A percentile compares a stretch with the other conserved stretches of the same genome.
phyloP scores from a whole-genome alignment of 768 basidiomycete species.

The Suillus variegatus region DNA sequence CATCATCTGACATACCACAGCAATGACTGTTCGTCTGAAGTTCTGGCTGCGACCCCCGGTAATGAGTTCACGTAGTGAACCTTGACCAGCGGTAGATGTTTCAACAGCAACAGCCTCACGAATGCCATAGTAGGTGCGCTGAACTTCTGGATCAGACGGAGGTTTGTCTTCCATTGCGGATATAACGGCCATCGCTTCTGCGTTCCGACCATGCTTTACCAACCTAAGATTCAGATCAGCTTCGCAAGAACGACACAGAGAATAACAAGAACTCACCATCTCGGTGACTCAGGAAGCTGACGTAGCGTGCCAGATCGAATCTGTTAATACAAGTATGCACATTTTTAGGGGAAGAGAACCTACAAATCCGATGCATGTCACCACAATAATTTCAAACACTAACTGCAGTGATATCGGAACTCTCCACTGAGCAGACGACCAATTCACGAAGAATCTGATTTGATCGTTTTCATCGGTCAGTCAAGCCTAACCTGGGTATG shows the following conservation, averaged over 20 bases:
- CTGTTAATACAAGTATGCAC: background rate
- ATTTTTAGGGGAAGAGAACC: slow-evolving; percentile 12
- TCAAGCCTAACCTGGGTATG: background rate
- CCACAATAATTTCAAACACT: slow-evolving; percentile 39
- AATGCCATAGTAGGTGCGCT: slow-evolving; percentile 38
- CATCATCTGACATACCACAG: slow-evolving; percentile 24
- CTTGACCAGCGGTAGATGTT: slow-evolving; percentile 9
- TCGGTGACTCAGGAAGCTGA: slow-evolving; percentile 37
- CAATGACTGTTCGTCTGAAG: slow-evolving; percentile 30
- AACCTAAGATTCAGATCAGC: slow-evolving; percentile 28
- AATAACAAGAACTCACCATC: slow-evolving; percentile 23
- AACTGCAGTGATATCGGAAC: slow-evolving; percentile 42
- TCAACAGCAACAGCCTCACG: slow-evolving; percentile 38
- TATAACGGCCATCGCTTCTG: slow-evolving; percentile 36
- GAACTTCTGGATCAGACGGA: slow-evolving; percentile 32
- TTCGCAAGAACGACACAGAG: background rate
- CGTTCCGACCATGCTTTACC: slow-evolving; percentile 35
- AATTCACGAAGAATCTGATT: slow-evolving; percentile 33
- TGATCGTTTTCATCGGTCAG: no score
- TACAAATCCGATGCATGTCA: slow-evolving; percentile 34
- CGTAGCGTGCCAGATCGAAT: background rate
- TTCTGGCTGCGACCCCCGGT: slow-evolving; percentile 42
- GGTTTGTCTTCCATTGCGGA: slow-evolving; percentile 40
- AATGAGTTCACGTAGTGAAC: slow-evolving; percentile 37
- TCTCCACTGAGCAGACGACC: slow-evolving; percentile 21